phyloP scores from a whole-genome alignment of 768 basidiomycete species.

The Mycena maculata region DNA sequence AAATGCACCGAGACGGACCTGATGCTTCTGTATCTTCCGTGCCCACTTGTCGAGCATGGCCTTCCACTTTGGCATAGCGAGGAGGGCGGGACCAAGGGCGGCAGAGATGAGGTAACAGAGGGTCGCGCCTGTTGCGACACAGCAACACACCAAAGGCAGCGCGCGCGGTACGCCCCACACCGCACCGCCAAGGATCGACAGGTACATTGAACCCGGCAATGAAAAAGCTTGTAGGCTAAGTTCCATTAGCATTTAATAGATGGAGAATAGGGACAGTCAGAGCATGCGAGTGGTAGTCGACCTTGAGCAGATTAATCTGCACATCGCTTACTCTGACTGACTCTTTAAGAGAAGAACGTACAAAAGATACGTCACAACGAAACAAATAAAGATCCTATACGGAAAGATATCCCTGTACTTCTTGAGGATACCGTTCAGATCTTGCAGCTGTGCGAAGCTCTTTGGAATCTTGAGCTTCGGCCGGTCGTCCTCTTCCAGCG shows the following conservation, averaged over 20 bases:
- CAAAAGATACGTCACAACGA: conserved; percentile 93
- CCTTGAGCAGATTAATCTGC: too few relatives aligned
- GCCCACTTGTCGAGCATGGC: conserved; percentile 86
- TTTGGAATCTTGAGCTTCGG: conserved; percentile 84
- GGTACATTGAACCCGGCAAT: conserved; percentile 96
- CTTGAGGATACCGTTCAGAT: conserved; percentile 85
- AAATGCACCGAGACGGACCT: conserved; percentile 14
- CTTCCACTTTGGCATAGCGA: conserved; percentile 88
- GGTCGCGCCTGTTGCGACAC: conserved; percentile 90
- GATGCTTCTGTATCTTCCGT: conserved; percentile 76
- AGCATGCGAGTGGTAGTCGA: too few relatives aligned
- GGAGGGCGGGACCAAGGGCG: conserved; percentile 91
- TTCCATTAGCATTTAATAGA: background rate
- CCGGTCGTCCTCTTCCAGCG: conserved; percentile 83
- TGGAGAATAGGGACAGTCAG: too few relatives aligned
- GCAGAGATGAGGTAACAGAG: conserved; percentile 94
- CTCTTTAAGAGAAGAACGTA: too few relatives aligned
- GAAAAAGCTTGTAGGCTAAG: conserved; percentile 94
- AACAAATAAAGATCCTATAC: conserved; percentile 86
- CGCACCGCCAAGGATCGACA: conserved; percentile 95
- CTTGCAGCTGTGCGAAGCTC: conserved; percentile 88
- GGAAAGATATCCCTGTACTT: conserved; percentile 94
- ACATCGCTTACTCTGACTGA: too few relatives aligned
- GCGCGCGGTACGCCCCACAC: conserved; percentile 93
- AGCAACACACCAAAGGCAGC: conserved; percentile 90